A percentile compares a stretch with the other conserved stretches of the same genome.
These are phyloP conservation scores for Colletotrichum spaethianum DNA, from an alignment of 2,329 filamentous ascomycete genomes.

Conservation along the genomic window DNA sequence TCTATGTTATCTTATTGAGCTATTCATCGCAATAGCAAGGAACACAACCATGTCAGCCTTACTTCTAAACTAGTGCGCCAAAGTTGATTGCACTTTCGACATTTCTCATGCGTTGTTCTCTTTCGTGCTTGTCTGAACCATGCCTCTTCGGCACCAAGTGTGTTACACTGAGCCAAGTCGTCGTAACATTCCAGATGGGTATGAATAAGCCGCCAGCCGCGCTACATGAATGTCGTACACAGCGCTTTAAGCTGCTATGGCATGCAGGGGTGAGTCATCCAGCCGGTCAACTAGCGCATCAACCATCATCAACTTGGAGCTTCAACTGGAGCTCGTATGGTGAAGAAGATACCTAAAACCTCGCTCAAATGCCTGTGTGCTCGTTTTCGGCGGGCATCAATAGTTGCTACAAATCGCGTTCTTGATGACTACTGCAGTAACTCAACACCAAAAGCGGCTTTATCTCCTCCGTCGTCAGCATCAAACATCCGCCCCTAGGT, in stretches of 20 bases:
- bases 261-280: neutral
- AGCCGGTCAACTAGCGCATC: neutral
- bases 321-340: neutral
- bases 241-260: neutral
- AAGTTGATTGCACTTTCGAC: too few relatives aligned
- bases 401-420: too few relatives aligned
- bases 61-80: too few relatives aligned
- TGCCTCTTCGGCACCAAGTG: neutral
- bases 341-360: too few relatives aligned
- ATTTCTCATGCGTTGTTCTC: neutral
- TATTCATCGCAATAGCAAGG: too few relatives aligned
- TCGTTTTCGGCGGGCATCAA: too few relatives aligned
- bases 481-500: neutral
- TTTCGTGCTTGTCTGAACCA: neutral
- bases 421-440: too few relatives aligned
- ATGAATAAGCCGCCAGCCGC: neutral
- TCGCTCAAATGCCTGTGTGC: too few relatives aligned
- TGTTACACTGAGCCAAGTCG: neutral
- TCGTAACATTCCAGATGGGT: neutral
- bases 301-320: neutral
- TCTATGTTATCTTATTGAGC: neutral
- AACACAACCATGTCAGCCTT: too few relatives aligned
- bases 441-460: neutral
- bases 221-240: too few relatives aligned
- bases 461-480: neutral